Evolutionary conservation across 805 yeast genomes (phyloP).

Genomic region (Pichia sporocuriosa): DNA sequence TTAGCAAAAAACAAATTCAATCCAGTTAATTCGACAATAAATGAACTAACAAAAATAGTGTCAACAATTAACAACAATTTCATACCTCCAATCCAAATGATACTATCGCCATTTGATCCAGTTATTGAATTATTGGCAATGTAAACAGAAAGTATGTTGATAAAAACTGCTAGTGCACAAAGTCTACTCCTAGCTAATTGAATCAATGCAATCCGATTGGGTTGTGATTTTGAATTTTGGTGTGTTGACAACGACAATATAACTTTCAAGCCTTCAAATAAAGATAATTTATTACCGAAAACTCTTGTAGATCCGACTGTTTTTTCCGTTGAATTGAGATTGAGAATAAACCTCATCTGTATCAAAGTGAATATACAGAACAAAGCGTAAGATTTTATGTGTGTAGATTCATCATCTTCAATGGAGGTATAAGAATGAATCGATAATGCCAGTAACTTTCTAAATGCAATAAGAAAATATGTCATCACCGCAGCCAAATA

Average conservation of each 20-base stretch:
- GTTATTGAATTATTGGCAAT: neutral
- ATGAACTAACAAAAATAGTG: conserved; percentile 5
- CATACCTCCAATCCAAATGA: neutral
- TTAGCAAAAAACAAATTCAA: conserved; percentile 4
- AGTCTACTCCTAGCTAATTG: neutral
- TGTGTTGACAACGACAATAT: conserved; percentile 10
- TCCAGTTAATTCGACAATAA: conserved; percentile 10
- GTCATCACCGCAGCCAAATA: conserved; percentile 18
- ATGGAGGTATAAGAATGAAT: conserved; percentile 25
- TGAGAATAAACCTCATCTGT: conserved; percentile 24
- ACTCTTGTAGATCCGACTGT: neutral
- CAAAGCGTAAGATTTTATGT: conserved; percentile 23
- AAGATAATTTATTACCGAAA: conserved; percentile 2
- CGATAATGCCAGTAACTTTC: conserved; percentile 25
- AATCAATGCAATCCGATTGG: neutral
- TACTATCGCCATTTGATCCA: neutral
- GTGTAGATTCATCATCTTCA: conserved; percentile 24
- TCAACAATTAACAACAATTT: conserved; percentile 10
- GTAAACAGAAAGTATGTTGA: neutral
- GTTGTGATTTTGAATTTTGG: neutral
- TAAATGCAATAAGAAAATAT: conserved; percentile 21
- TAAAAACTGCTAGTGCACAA: neutral
- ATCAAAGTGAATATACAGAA: conserved; percentile 21
- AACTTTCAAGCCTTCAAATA: conserved; percentile 18
- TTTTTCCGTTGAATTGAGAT: conserved; percentile 11